A percentile compares a stretch with the other conserved stretches of the same genome.
These are phyloP conservation scores for Immersiporthe knoxdaviesiana DNA, from an alignment of 2,329 filamentous ascomycete genomes.

Conservation along the genomic window DNA sequence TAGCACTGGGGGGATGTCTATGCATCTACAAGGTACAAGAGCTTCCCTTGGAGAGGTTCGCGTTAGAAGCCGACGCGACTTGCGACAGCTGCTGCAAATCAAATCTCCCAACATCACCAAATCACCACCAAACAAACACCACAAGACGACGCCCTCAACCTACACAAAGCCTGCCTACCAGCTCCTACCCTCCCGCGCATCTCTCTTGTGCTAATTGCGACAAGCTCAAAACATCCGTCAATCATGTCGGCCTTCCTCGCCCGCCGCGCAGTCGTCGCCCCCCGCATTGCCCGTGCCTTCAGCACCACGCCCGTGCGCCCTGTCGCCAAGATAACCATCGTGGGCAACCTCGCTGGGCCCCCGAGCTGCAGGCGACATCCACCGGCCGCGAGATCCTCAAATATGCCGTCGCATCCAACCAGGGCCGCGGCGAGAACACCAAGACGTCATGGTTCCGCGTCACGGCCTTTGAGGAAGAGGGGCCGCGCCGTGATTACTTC, in stretches of 20 bases:
- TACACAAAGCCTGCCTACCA: not conserved
- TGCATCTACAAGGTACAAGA: conserved; percentile 9
- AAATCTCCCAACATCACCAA: not conserved
- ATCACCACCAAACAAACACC: not conserved
- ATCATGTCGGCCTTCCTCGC: conserved; percentile 34
- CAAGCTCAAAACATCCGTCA: conserved; percentile 8
- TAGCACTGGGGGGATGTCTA: not conserved
- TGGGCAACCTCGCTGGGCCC: conserved; percentile 83
- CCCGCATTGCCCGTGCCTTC: conserved; percentile 67
- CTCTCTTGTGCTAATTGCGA: not conserved
- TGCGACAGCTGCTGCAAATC: not conserved
- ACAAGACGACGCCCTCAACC: not conserved
- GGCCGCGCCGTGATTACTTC: conserved; percentile 71
- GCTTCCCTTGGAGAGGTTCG: not conserved
- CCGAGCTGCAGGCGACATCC: conserved; percentile 73
- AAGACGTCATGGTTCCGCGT: conserved; percentile 87
- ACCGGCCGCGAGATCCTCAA: conserved; percentile 74
- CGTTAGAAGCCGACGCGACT: not conserved
- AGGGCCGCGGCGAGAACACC: conserved; percentile 69
- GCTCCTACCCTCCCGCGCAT: too few species aligned
- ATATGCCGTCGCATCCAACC: conserved; percentile 74
- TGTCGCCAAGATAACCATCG: conserved; percentile 80
- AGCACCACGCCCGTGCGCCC: conserved; percentile 68
- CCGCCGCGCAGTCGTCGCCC: conserved; percentile 38
- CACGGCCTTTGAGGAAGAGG: conserved; percentile 70